Conservation (phyloP, 495 filamentous ascomycete genomes). For the Tuber aestivum region DNA sequence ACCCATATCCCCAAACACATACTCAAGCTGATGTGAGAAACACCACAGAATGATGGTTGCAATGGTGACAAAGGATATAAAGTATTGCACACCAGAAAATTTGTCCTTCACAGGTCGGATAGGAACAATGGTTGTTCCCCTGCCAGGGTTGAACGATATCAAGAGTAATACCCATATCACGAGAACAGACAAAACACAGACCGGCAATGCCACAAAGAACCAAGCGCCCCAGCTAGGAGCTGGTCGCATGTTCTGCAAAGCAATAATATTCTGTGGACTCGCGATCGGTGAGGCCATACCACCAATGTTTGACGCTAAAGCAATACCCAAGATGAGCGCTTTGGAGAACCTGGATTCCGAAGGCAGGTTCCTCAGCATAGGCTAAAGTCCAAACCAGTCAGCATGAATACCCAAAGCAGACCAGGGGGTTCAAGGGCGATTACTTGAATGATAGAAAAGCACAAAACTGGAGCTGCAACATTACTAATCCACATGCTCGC, state of each 20-base stretch:
- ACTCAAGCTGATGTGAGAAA: conserved; percentile 77
- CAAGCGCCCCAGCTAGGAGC: conserved; percentile 85
- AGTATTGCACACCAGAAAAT: conserved; percentile 87
- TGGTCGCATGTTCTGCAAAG: conserved; percentile 87
- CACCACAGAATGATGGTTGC: conserved; percentile 89
- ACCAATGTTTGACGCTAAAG: conserved; percentile 88
- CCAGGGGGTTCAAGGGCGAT: conserved; percentile 17
- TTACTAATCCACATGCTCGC: conserved; percentile 99
- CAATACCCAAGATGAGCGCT: conserved; percentile 92
- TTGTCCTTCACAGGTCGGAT: conserved; percentile 81
- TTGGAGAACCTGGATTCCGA: conserved; percentile 86
- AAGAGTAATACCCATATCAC: conserved; percentile 86
- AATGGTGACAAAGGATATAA: conserved; percentile 79
- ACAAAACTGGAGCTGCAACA: conserved; percentile 94
- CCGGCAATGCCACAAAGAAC: conserved; percentile 93
- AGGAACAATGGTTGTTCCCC: conserved; percentile 82
- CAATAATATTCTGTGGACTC: conserved; percentile 94
- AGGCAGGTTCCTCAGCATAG: conserved; percentile 86
- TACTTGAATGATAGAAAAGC: conserved; percentile 92
- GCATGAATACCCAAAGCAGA: conserved; percentile 2
- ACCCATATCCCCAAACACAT: conserved; percentile 92
- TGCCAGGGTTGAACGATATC: conserved; percentile 72
- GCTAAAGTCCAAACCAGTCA: conserved; percentile 50
- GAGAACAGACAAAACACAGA: conserved; percentile 83
- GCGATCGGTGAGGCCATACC: conserved; percentile 96